Conservation (phyloP, 768 basidiomycete species). For the Tulasnella sp. region DNA sequence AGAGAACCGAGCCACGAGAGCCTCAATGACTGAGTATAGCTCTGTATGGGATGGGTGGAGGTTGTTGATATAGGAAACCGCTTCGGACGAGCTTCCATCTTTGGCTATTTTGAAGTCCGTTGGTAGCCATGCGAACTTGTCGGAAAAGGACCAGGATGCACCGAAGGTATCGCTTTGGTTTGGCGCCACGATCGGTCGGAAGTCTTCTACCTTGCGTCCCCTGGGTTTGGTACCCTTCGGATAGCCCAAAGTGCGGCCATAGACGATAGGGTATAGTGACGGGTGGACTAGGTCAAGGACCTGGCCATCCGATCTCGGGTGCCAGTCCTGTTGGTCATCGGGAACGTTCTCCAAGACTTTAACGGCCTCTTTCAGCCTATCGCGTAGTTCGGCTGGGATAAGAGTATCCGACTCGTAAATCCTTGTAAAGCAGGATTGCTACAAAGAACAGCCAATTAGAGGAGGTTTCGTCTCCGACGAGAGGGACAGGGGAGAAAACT, state of each 20-base stretch:
- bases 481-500: no score
- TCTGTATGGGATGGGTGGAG: constrained; percentile 12
- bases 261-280: constrained; percentile 41
- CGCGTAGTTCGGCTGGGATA: constrained; percentile 33
- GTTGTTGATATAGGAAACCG: constrained; percentile 18
- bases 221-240: not conserved
- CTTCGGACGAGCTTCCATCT: not conserved
- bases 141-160: not conserved
- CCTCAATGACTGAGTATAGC: constrained; percentile 12
- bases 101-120: constrained; percentile 16
- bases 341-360: constrained; percentile 39
- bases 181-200: not conserved
- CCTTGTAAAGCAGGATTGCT: constrained; percentile 29
- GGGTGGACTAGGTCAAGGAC: constrained; percentile 48
- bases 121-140: constrained; percentile 16
- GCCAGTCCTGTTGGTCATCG: constrained; percentile 44
- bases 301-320: constrained; percentile 43
- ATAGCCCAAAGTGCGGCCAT: constrained; percentile 34
- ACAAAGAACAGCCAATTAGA: no score
- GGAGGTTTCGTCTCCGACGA: no score
- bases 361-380: constrained; percentile 34
- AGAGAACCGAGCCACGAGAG: constrained; percentile 5
- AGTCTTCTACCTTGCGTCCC: not conserved
- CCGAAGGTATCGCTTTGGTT: not conserved
- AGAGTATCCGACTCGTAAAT: constrained; percentile 37